Base-by-base conservation (phyloP, 2,329 filamentous ascomycete species). In the Colletotrichum gigasporum region DNA sequence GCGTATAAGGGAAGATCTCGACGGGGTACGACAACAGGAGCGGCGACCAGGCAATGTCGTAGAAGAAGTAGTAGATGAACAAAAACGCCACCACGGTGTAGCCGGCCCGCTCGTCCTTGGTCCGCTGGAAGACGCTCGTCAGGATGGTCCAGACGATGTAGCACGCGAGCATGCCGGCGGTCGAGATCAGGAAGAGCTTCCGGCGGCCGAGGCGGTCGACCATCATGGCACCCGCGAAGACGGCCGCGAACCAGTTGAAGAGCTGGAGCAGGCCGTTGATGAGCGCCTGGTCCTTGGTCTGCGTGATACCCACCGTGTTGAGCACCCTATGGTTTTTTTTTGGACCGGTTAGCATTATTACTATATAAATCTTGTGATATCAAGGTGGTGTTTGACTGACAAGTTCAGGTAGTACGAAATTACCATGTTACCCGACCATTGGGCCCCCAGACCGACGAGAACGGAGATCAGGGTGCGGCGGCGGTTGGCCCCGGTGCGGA, bases 131-230 rank as follows among this genome's bases (percentile, higher is more conserved):
- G 26, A 59, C 54, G 18, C 60, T 59, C 2, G 60, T 52, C 6
- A 63, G 60, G 18, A 71, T 67, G 10, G 72, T 70, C 44, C 70
- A 72, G 59, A 73, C 69, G 11, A 73, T 63, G 20, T 75, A 69
- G 8, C 70, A 66, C 18, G 66, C 69, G 16, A 51, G 69, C 30
- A 74, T 67, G 12, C 68, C 69, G 8, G 64, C 69, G 10, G 76
- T 76, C 4, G 74, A 76, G 41, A 76, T 75, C 44, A 85, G 77
- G 12, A 85, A 75, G 3, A 83, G 76, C 69, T 82, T 84, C 55
- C 83, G 45, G 16, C 67, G 67, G 20, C 67, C 66, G 12, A 70
- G 70, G n/a, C 73, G 77, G 69, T 85, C 82, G 45, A 84, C 71
- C 44, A 81, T 71, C 32, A 73, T 70, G 62, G 84, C 77, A 53